Percentiles rank a stretch among this genome's conserved stretches.
These are phyloP conservation scores for Cladosporium sp. DNA, from an alignment of 2,329 filamentous ascomycete genomes.

Conservation along the genomic window DNA sequence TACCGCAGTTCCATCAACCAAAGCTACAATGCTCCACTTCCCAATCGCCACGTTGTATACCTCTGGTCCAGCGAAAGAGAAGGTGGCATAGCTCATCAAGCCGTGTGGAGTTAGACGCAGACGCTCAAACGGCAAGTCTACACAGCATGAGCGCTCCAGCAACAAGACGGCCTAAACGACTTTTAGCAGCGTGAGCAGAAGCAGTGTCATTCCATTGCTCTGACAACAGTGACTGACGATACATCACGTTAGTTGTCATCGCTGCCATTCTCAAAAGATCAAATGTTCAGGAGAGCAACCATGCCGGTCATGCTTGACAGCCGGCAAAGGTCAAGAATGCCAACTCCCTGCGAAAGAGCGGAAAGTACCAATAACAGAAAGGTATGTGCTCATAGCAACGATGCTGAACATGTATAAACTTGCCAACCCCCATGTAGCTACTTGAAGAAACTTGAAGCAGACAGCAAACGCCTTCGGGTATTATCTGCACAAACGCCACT, in stretches of 20 bases:
- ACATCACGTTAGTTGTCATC: slow-evolving; percentile 17
- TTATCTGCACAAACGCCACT: slow-evolving; percentile 14
- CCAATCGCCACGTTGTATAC: too few species aligned
- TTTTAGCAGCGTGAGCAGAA: slow-evolving; percentile 8
- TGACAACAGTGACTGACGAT: not conserved
- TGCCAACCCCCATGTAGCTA: slow-evolving; percentile 17
- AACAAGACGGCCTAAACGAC: slow-evolving; percentile 6
- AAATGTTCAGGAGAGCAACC: slow-evolving; percentile 26
- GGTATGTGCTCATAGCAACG: slow-evolving; percentile 4
- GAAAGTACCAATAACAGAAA: slow-evolving; percentile 22
- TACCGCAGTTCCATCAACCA: too few species aligned
- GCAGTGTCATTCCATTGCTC: not conserved
- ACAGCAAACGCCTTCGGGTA: slow-evolving; percentile 14
- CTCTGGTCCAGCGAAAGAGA: too few species aligned
- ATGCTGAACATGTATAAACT: slow-evolving; percentile 7
- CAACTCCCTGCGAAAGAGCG: slow-evolving; percentile 21
- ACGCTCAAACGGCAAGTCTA: too few species aligned
- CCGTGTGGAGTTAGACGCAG: too few species aligned
- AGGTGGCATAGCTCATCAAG: too few species aligned
- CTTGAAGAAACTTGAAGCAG: slow-evolving; percentile 21
- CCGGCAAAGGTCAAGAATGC: slow-evolving; percentile 18
- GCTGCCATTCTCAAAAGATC: slow-evolving; percentile 26
- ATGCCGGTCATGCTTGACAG: slow-evolving; percentile 20
- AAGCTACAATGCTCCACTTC: too few species aligned
- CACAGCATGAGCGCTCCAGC: slow-evolving; percentile 3